Percentiles rank a stretch among this genome's conserved stretches.
Conservation (phyloP, 441 rosid genomes). For the Euphorbia celastroides region DNA sequence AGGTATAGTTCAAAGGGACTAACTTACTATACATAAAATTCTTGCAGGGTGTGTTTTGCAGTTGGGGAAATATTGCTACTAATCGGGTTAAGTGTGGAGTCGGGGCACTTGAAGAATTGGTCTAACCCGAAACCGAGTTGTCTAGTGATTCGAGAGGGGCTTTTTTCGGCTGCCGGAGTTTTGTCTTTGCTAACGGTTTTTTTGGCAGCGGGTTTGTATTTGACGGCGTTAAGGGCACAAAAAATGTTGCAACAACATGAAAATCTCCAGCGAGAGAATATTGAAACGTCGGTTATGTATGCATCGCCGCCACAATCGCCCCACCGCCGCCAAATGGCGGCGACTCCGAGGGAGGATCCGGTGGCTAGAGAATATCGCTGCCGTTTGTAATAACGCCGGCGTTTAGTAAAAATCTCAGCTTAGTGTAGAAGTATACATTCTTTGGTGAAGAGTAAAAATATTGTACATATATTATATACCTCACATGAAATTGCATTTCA, state of each 20-base stretch:
- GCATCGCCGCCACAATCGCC: constrained; percentile 76
- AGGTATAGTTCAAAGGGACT: too few relatives aligned
- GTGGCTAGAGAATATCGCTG: constrained; percentile 26
- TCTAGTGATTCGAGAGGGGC: constrained; percentile 54
- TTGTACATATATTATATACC: neutral
- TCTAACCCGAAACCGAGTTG: constrained; percentile 58
- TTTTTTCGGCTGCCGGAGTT: constrained; percentile 76
- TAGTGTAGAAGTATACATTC: constrained; percentile 13
- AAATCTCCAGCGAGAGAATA: constrained; percentile 39
- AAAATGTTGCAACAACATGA: constrained; percentile 49
- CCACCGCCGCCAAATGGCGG: constrained; percentile 21
- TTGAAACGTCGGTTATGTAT: constrained; percentile 49
- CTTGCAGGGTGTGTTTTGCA: constrained; percentile 69
- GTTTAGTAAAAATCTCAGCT: constrained; percentile 29
- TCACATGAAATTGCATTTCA: constrained; percentile 1
- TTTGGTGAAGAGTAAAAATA: neutral
- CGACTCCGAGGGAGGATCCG: constrained; percentile 60
- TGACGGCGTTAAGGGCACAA: constrained; percentile 60
- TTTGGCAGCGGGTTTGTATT: constrained; percentile 60
- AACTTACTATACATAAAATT: too few relatives aligned
- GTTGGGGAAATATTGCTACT: constrained; percentile 67
- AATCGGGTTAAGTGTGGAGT: constrained; percentile 78
- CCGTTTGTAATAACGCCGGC: constrained; percentile 20
- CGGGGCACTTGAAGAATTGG: constrained; percentile 88
- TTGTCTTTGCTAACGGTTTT: constrained; percentile 56